Base-by-base conservation (phyloP, 768 basidiomycete species). In the Amanita inopinata region DNA sequence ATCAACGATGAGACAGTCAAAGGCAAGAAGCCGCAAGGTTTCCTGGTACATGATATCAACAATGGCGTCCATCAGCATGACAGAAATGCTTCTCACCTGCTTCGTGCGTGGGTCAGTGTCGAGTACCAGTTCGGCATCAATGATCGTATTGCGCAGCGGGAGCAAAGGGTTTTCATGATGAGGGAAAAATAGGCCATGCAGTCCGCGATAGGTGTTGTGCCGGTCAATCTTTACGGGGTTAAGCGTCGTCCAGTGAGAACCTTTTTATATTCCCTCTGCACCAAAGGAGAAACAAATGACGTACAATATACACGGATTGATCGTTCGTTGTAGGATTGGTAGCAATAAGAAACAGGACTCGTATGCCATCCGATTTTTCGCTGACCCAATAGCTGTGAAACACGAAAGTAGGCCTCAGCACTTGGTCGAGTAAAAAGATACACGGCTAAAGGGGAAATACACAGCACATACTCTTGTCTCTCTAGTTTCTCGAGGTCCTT, bases 341-440 rank as follows among this genome's bases (percentile, higher is more conserved):
- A 58, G 73, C 66, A 38, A 98, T 73, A 46, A 94, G 65, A 39
- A 98, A 75, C 20, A 99, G 68, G 30, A 98, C 87, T 25, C 96
- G 79, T 39, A 99, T 59, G 9, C 96, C 96, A 56, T 98, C 96
- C 9, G 90, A 94, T 67, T 98, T 98, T 67, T 99, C 96, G 64
- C 92, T 96, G 32, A 99, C 96, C 94, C 94, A 99, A 61, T 86
- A 99, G 57, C 93, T 97, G 56, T 22, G 35, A 35, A 1, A 47
- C 5, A 35, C 36, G 31, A 24, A 36, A 47, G 27, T 5, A 32
- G 17, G 32, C 33, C 43, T 8, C 40, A 19, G 2, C 38, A 18
- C 20, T 15, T 4, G 22, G 17, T 35, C 14, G 41, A 46, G 45
- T 47, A 24, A 47, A 42, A 5, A 15, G 33, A 28, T 20, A 10